Percentiles rank a stretch among this genome's conserved stretches.
Conservation (phyloP, 2,329 filamentous ascomycete species). For the Colletotrichum lini region DNA sequence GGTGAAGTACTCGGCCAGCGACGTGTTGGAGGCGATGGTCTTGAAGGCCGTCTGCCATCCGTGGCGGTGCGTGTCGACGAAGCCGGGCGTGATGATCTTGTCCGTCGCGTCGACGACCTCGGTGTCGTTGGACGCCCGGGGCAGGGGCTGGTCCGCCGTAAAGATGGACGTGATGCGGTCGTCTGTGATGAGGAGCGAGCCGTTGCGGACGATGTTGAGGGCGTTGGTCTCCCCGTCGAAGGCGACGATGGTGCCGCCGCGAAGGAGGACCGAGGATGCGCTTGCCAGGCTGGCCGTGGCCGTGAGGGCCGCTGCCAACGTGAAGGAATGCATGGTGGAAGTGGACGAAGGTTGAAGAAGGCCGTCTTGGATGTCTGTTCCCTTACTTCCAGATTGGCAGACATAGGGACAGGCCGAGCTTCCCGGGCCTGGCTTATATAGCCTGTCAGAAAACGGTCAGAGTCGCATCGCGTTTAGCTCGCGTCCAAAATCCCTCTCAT, state of each 20-base stretch:
- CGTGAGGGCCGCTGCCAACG: slow-evolving; percentile 17
- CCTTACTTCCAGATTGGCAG: not conserved
- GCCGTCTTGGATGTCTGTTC: not conserved
- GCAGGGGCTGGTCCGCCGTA: slow-evolving; percentile 11
- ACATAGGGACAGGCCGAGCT: too few relatives aligned
- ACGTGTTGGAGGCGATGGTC: slow-evolving; percentile 66
- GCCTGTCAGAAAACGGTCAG: not conserved
- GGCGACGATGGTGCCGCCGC: slow-evolving; percentile 58
- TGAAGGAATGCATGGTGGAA: slow-evolving; percentile 18
- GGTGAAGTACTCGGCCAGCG: slow-evolving; percentile 62
- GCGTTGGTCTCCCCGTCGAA: slow-evolving; percentile 53
- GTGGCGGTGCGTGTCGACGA: slow-evolving; percentile 70
- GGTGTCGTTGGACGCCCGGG: slow-evolving; percentile 43
- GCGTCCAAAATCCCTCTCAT: not conserved
- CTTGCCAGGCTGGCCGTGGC: slow-evolving; percentile 14
- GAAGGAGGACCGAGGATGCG: slow-evolving; percentile 48
- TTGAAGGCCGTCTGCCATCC: slow-evolving; percentile 70
- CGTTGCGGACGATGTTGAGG: slow-evolving; percentile 56
- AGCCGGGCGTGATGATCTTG: slow-evolving; percentile 69
- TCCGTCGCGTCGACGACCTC: slow-evolving; percentile 63
- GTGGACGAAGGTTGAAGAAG: too few relatives aligned
- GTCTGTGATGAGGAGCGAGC: slow-evolving; percentile 56
- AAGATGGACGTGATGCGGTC: slow-evolving; percentile 56
- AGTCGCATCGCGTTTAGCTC: not conserved
- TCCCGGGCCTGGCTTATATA: slow-evolving; percentile 13